Conservation (phyloP, 495 filamentous ascomycete genomes). For the Trichoderma parareesei region DNA sequence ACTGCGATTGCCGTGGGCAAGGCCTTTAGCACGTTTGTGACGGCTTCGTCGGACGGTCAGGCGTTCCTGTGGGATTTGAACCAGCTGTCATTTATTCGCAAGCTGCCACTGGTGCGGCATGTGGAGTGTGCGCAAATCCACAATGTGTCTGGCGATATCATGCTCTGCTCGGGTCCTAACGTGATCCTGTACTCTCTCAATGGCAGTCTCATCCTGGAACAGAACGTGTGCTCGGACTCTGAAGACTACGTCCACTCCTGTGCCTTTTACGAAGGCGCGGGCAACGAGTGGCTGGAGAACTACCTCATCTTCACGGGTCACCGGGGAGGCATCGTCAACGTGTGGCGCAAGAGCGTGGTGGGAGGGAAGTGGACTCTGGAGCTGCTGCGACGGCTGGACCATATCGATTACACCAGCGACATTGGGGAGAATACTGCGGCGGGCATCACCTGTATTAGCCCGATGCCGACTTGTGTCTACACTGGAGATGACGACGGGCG, state of each 20-base stretch:
- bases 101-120: slow-evolving; percentile 45
- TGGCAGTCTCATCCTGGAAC: slow-evolving; percentile 69
- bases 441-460: slow-evolving; percentile 81
- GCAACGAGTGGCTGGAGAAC: slow-evolving; percentile 88
- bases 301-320: slow-evolving; percentile 87
- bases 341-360: slow-evolving; percentile 46
- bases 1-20: slow-evolving; percentile 74
- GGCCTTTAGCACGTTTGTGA: slow-evolving; percentile 78
- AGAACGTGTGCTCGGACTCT: slow-evolving; percentile 61
- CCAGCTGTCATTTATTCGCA: slow-evolving; percentile 72
- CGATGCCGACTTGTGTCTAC: slow-evolving; percentile 77
- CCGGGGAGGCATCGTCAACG: slow-evolving; percentile 72
- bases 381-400: slow-evolving; percentile 69
- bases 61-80: slow-evolving; percentile 93
- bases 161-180: slow-evolving; percentile 67
- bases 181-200: slow-evolving; percentile 84
- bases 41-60: slow-evolving; percentile 69
- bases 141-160: slow-evolving; percentile 79
- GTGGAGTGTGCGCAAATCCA: slow-evolving; percentile 76
- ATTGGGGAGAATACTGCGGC: slow-evolving; percentile 67
- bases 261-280: slow-evolving; percentile 86
- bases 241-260: slow-evolving; percentile 73
- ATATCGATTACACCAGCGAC: slow-evolving; percentile 65
- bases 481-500: slow-evolving; percentile 86
- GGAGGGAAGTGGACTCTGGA: slow-evolving; percentile 42